These are phyloP conservation scores for Agrocybe pediades DNA, from an alignment of 768 basidiomycete species.

Conservation along the genomic window DNA sequence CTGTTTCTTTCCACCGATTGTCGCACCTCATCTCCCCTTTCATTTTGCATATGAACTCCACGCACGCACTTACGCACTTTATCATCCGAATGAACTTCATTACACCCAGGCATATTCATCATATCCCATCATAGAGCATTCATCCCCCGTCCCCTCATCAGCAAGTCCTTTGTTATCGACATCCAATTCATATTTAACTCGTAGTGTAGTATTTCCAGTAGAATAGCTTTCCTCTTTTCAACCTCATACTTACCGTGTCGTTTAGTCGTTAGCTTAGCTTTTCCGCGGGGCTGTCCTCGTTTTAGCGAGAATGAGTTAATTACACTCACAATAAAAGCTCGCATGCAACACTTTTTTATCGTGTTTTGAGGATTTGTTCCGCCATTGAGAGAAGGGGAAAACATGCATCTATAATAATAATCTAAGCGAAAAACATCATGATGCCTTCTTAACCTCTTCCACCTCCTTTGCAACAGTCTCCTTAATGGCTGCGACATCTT, in stretches of 20 bases:
- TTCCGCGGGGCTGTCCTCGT: not conserved
- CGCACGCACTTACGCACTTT: not conserved
- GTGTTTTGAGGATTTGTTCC: too few relatives aligned
- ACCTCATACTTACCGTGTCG: not conserved
- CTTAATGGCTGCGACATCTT: constrained; percentile 16
- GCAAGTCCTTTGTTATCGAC: not conserved
- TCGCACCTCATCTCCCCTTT: constrained; percentile 4
- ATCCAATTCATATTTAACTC: not conserved
- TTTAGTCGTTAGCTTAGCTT: not conserved
- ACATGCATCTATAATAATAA: too few relatives aligned
- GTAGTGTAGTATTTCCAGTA: constrained; percentile 1
- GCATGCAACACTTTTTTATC: not conserved
- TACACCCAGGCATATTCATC: constrained; percentile 3
- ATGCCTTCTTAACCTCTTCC: constrained; percentile 4
- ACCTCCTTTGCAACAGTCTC: constrained; percentile 13
- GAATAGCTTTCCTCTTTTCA: not conserved
- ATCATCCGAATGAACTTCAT: not conserved
- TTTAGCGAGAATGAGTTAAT: not conserved
- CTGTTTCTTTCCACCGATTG: constrained; percentile 2
- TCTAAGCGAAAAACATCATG: constrained; percentile 1
- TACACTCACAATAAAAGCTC: too few relatives aligned
- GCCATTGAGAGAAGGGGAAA: too few relatives aligned
- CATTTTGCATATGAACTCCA: not conserved
- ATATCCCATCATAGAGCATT: not conserved
- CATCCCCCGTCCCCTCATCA: too few relatives aligned